Evolutionary conservation across 202 grass and related monocot genomes (phyloP).

Genomic region (Brachypodium distachyon): DNA sequence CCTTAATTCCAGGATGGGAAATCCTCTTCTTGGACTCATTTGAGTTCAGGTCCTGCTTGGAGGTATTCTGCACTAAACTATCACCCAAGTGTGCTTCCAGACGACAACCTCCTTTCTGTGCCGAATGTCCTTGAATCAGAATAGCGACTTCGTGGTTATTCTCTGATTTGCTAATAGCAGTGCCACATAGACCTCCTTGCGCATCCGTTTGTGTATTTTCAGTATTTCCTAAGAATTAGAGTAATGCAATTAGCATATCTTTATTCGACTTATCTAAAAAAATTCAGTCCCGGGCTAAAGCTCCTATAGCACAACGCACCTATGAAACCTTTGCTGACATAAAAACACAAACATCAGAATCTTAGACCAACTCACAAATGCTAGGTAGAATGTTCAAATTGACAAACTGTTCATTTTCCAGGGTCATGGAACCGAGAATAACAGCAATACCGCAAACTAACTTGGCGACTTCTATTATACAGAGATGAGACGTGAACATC

Average conservation of each 20-base stretch:
- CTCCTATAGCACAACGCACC: no score
- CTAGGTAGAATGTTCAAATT: background rate
- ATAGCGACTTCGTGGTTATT: background rate
- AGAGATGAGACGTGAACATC: background rate
- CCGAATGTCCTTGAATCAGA: background rate
- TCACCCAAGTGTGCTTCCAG: background rate
- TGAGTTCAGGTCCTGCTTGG: background rate
- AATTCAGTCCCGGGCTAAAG: background rate
- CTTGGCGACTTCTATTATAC: background rate
- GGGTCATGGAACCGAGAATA: background rate
- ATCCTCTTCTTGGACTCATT: constrained; percentile 1
- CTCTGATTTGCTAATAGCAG: background rate
- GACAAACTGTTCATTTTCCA: background rate
- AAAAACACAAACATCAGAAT: background rate
- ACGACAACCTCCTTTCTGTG: background rate
- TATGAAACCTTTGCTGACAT: background rate
- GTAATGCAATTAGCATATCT: background rate
- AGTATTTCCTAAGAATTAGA: background rate
- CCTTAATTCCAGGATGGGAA: constrained; percentile 17
- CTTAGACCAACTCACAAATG: background rate
- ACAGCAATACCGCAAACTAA: background rate
- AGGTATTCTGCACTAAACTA: background rate
- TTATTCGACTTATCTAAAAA: background rate
- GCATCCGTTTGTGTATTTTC: background rate
- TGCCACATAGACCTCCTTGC: background rate